Conservation (phyloP, 352 stramenopile species). For the Phytophthora capsici region DNA sequence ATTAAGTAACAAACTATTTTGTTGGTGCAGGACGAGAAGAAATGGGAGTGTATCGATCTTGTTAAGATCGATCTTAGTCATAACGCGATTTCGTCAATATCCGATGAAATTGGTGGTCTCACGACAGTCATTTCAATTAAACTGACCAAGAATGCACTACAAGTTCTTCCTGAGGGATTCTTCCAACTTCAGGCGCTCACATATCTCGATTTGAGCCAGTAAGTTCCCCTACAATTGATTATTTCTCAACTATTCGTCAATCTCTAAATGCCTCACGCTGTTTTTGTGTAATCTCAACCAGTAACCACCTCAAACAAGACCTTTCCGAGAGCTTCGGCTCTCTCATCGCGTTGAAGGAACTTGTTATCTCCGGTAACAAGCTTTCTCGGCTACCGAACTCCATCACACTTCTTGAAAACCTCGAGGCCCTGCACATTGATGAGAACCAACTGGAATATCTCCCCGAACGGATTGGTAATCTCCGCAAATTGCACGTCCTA, state of each 20-base stretch:
- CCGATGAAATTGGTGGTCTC: conserved; percentile 59
- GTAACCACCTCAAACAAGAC: conserved; percentile 66
- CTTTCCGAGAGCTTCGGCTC: conserved; percentile 60
- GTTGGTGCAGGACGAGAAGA: conserved; percentile 70
- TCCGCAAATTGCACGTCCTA: conserved; percentile 67
- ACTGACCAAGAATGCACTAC: conserved; percentile 73
- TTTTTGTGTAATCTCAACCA: conserved; percentile 15
- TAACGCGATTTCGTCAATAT: conserved; percentile 67
- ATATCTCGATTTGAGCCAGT: conserved; percentile 83
- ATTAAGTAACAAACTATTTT: background rate
- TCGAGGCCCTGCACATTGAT: conserved; percentile 69
- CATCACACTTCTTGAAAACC: conserved; percentile 45
- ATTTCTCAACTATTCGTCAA: background rate
- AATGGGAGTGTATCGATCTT: conserved; percentile 86
- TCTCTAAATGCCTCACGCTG: no score
- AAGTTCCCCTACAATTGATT: conserved; percentile 13
- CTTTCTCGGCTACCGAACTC: conserved; percentile 62
- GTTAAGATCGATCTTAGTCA: conserved; percentile 85
- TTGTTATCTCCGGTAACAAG: conserved; percentile 68
- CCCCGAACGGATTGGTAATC: conserved; percentile 55
- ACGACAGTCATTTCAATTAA: conserved; percentile 68
- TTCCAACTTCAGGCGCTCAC: conserved; percentile 66
- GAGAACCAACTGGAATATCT: conserved; percentile 64
- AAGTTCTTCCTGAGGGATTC: conserved; percentile 62
- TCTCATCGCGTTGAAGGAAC: conserved; percentile 66